Percentiles rank a stretch among this genome's conserved stretches.
Evolutionary conservation across 2,329 filamentous ascomycete species (phyloP).

Genomic region (Clonostachys chloroleuca): DNA sequence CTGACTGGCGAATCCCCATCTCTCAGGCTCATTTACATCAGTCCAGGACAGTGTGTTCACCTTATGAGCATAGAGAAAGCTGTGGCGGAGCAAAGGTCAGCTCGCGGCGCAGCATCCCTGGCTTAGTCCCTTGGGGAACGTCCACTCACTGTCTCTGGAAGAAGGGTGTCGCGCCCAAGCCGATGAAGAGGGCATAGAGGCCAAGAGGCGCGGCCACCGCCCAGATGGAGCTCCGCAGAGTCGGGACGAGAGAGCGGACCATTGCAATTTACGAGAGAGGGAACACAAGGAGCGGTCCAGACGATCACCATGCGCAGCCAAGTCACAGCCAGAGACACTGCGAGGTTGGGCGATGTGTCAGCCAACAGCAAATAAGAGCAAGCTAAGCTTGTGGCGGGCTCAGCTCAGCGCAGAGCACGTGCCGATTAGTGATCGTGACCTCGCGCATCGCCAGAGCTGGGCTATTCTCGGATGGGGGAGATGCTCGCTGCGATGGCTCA

Average conservation of each 20-base stretch:
- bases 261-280: background rate
- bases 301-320: too few relatives aligned
- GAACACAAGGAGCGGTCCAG: background rate
- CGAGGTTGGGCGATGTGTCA: too few relatives aligned
- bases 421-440: too few relatives aligned
- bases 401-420: too few relatives aligned
- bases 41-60: conserved; percentile 69
- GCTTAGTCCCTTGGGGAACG: background rate
- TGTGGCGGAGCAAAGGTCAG: conserved; percentile 26
- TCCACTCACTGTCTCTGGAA: conserved; percentile 74
- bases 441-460: too few relatives aligned
- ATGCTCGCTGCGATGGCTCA: too few relatives aligned
- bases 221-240: conserved; percentile 36
- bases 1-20: conserved; percentile 80
- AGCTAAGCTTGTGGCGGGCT: too few relatives aligned
- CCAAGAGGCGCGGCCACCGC: conserved; percentile 54
- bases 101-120: background rate
- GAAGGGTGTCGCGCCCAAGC: conserved; percentile 60
- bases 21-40: conserved; percentile 71
- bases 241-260: background rate
- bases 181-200: conserved; percentile 64
- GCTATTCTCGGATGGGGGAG: too few relatives aligned
- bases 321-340: too few relatives aligned
- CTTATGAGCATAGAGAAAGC: conserved; percentile 80
- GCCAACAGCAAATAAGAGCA: too few relatives aligned